phyloP scores from a whole-genome alignment of 495 filamentous ascomycete species.

The Trypethelium eluteriae region DNA sequence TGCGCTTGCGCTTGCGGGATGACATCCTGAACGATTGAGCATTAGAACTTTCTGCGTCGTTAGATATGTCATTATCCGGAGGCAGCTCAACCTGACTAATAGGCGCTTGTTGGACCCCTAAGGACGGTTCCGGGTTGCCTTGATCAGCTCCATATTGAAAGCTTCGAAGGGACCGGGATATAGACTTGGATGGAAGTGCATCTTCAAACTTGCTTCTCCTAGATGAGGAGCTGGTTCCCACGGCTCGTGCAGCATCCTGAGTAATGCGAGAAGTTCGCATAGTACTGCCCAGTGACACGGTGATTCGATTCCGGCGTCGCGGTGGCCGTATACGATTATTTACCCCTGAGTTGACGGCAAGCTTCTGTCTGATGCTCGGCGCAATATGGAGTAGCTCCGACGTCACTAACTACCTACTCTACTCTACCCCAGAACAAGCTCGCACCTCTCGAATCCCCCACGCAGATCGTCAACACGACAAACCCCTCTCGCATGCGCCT shows the following conservation, averaged over 20 bases:
- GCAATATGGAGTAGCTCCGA: background rate
- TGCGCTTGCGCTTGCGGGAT: background rate
- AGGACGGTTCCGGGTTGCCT: background rate
- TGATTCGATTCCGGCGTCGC: no score
- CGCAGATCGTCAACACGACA: no score
- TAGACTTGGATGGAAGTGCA: background rate
- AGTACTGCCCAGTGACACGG: background rate
- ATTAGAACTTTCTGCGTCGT: background rate
- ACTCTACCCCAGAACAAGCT: background rate
- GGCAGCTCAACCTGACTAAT: background rate
- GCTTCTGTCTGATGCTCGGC: background rate
- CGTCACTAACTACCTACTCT: background rate
- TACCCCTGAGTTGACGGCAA: constrained; percentile 8
- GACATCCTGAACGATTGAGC: background rate
- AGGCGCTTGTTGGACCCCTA: background rate
- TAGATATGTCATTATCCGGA: background rate
- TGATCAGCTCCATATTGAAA: background rate
- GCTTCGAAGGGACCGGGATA: background rate
- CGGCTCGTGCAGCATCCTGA: constrained; percentile 7
- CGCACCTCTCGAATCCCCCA: no score
- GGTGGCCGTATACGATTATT: background rate
- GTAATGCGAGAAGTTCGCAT: constrained; percentile 10
- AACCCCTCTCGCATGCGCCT: background rate
- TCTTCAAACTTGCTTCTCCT: background rate
- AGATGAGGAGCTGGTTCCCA: background rate